A percentile compares a stretch with the other conserved stretches of the same genome.
Evolutionary conservation across 257 asterid species (phyloP).

Genomic region (Avicennia marina): DNA sequence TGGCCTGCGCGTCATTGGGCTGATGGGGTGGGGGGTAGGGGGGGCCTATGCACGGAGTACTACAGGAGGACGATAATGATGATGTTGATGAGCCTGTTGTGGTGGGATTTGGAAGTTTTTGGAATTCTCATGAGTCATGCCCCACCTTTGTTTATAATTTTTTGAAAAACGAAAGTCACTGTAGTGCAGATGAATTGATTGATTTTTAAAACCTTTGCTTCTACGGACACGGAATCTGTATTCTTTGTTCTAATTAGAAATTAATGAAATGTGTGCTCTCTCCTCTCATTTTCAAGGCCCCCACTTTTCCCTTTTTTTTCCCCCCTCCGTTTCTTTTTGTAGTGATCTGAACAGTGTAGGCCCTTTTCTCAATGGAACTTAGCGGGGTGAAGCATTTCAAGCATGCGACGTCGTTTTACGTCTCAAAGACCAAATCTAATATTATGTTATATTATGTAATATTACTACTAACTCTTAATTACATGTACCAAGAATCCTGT

Average conservation of each 20-base stretch:
- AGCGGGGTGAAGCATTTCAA: no score
- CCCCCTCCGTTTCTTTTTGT: neutral
- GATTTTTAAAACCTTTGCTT: neutral
- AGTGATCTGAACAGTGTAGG: no score
- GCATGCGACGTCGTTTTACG: no score
- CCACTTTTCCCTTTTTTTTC: neutral
- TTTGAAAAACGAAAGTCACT: neutral
- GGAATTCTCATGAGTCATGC: neutral
- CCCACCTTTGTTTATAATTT: neutral
- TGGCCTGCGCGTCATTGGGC: neutral
- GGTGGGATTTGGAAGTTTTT: conserved; percentile 4
- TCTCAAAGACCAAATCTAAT: no score
- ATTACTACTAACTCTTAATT: no score
- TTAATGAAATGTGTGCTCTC: conserved; percentile 9
- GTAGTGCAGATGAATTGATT: no score
- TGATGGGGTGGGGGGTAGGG: neutral
- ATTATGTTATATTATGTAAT: no score
- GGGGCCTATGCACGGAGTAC: neutral
- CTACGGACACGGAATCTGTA: neutral
- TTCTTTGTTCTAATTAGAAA: conserved; percentile 1
- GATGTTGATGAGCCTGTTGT: neutral
- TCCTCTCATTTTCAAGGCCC: conserved; percentile 5
- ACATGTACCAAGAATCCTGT: no score
- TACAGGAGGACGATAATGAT: no score
- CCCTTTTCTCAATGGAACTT: no score